Conservation (phyloP, 768 basidiomycete species). For the Thelephora aurantiotincta region DNA sequence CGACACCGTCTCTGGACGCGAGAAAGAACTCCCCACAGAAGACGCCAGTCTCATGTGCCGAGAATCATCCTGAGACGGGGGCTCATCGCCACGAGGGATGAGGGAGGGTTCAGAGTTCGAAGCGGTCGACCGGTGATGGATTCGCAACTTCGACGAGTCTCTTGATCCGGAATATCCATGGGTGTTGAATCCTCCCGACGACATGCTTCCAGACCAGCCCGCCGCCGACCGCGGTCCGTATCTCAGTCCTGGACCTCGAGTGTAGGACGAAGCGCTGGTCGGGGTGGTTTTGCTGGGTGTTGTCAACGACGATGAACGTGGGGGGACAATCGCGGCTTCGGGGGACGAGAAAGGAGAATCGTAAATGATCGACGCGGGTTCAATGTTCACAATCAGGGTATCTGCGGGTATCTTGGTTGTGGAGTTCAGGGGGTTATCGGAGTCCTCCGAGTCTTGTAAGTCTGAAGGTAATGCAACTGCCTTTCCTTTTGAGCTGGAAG, state of each 20-base stretch:
- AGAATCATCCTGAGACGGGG: conserved; percentile 29
- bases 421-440: conserved; percentile 1
- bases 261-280: background rate
- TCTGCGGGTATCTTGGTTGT: conserved; percentile 6
- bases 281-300: conserved; percentile 11
- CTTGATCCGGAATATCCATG: conserved; percentile 24
- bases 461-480: conserved; percentile 5
- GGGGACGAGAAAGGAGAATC: conserved; percentile 12
- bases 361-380: conserved; percentile 10
- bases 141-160: conserved; percentile 33
- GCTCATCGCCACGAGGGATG: conserved; percentile 37
- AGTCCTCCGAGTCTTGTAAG: conserved; percentile 4
- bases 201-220: conserved; percentile 9
- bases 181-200: conserved; percentile 16
- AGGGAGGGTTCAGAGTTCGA: conserved; percentile 79
- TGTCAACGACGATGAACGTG: conserved; percentile 36
- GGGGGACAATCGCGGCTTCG: conserved; percentile 27
- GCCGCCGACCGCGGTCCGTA: conserved; percentile 12
- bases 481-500: conserved; percentile 14
- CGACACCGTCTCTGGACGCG: conserved; percentile 9
- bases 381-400: conserved; percentile 12
- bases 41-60: conserved; percentile 1
- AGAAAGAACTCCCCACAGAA: conserved; percentile 4
- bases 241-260: conserved; percentile 9
- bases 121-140: conserved; percentile 58